These are phyloP conservation scores for Mikania micrantha DNA, from an alignment of 129 eudicot species.

Conservation along the genomic window DNA sequence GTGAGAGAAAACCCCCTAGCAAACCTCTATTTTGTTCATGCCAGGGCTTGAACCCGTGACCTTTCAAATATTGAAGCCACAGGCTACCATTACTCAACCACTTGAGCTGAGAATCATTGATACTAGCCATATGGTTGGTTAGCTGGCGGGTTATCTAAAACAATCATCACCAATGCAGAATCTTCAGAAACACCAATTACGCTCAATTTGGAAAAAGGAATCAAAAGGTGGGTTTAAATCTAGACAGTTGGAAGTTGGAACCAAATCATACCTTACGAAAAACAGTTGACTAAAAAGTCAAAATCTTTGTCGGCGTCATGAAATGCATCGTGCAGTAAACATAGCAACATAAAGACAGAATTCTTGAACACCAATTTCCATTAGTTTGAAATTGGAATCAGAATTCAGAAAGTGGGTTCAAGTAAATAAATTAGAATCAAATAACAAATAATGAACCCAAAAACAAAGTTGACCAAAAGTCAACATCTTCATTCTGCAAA, in stretches of 20 bases:
- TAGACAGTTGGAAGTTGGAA: slow-evolving; percentile 15
- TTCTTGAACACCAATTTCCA: slow-evolving; percentile 7
- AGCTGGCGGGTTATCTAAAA: background rate
- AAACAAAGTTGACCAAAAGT: slow-evolving; percentile 21
- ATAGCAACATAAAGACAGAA: background rate
- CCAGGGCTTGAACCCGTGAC: too few relatives aligned
- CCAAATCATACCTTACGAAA: background rate
- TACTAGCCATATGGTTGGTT: background rate
- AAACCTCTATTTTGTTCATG: too few relatives aligned
- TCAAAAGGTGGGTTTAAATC: slow-evolving; percentile 14
- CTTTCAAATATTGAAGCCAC: too few relatives aligned
- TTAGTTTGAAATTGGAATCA: background rate
- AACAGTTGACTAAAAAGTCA: slow-evolving; percentile 12
- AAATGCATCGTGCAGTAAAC: background rate
- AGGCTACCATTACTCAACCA: too few relatives aligned
- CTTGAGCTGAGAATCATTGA: too few relatives aligned
- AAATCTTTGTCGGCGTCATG: slow-evolving; percentile 9
- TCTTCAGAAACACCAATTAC: background rate
- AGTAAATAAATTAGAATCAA: background rate
- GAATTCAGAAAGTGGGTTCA: slow-evolving; percentile 10
- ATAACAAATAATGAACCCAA: background rate
- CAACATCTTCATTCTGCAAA: slow-evolving; percentile 18
- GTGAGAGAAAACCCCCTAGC: too few relatives aligned
- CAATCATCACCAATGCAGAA: slow-evolving; percentile 5
- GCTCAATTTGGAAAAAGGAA: slow-evolving; percentile 14